These are phyloP conservation scores for Nannizziopsis barbatae DNA, from an alignment of 2,329 filamentous ascomycete species.

Conservation along the genomic window DNA sequence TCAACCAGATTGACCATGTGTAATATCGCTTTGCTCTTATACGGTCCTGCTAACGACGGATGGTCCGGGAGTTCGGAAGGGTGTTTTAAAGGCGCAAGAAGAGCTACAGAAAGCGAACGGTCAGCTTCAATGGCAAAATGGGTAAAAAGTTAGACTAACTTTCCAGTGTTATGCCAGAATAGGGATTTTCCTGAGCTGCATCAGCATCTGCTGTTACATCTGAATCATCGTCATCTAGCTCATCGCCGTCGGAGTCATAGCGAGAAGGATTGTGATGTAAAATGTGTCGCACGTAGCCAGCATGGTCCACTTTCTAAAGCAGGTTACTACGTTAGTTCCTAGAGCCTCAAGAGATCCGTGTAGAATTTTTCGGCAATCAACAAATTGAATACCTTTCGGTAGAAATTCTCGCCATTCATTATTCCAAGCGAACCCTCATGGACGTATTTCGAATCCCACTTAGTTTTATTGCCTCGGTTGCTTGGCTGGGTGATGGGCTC, in stretches of 20 bases:
- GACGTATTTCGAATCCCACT: slow-evolving; percentile 46
- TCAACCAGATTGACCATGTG: slow-evolving; percentile 47
- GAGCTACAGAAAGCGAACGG: slow-evolving; percentile 31
- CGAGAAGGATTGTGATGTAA: slow-evolving; percentile 48
- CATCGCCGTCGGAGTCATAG: slow-evolving; percentile 54
- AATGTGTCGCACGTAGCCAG: slow-evolving; percentile 50
- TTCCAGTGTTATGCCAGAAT: slow-evolving; percentile 47
- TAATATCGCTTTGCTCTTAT: slow-evolving; percentile 47
- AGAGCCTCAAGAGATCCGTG: neutral
- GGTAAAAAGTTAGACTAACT: slow-evolving; percentile 30
- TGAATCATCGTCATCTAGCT: slow-evolving; percentile 48
- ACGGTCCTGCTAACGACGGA: slow-evolving; percentile 48
- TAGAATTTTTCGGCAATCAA: neutral
- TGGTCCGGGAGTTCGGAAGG: slow-evolving; percentile 50
- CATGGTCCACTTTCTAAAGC: slow-evolving; percentile 49
- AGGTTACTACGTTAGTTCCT: neutral
- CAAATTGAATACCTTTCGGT: slow-evolving; percentile 42
- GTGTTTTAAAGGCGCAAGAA: slow-evolving; percentile 51
- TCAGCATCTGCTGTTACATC: slow-evolving; percentile 48
- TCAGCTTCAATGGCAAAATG: neutral
- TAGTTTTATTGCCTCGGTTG: slow-evolving; percentile 52
- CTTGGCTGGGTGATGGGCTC: slow-evolving; percentile 44
- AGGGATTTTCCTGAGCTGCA: slow-evolving; percentile 50
- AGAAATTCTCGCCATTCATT: slow-evolving; percentile 40
- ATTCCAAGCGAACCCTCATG: slow-evolving; percentile 45